Percentiles rank a stretch among this genome's conserved stretches.
Conservation (phyloP, 371 early-diverging fungal genomes). For the Rhizopus delemar region DNA sequence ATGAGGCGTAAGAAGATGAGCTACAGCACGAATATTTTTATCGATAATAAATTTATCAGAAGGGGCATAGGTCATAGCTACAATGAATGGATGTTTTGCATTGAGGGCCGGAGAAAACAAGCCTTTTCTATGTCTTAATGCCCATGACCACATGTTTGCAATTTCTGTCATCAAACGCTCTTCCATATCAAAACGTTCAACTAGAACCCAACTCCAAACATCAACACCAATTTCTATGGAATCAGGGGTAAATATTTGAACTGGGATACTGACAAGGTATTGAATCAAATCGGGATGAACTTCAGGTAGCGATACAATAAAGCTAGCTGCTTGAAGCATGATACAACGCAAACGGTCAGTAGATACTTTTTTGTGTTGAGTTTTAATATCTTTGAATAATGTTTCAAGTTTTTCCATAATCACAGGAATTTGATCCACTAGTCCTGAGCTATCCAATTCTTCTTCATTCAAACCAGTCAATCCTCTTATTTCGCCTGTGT, state of each 20-base stretch:
- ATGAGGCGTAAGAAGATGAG: slow-evolving; percentile 76
- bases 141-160: slow-evolving; percentile 81
- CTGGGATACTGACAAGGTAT: slow-evolving; percentile 84
- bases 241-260: slow-evolving; percentile 77
- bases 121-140: slow-evolving; percentile 76
- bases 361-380: slow-evolving; percentile 38
- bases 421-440: slow-evolving; percentile 43
- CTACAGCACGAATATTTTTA: slow-evolving; percentile 60
- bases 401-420: slow-evolving; percentile 39
- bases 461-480: slow-evolving; percentile 25
- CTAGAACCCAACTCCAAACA: slow-evolving; percentile 88
- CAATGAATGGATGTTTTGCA: slow-evolving; percentile 80
- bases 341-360: slow-evolving; percentile 53
- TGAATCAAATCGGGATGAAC: slow-evolving; percentile 74
- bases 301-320: slow-evolving; percentile 21
- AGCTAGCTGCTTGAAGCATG: slow-evolving; percentile 32
- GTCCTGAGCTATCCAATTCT: slow-evolving; percentile 8
- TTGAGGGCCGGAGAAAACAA: slow-evolving; percentile 65
- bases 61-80: slow-evolving; percentile 89
- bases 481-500: slow-evolving; percentile 63
- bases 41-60: slow-evolving; percentile 77
- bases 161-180: slow-evolving; percentile 81
- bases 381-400: slow-evolving; percentile 45
- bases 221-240: slow-evolving; percentile 77
- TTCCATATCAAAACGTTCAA: slow-evolving; percentile 74